Evolutionary conservation across 441 rosid genomes (phyloP).

Genomic region (Eruca vesicaria): DNA sequence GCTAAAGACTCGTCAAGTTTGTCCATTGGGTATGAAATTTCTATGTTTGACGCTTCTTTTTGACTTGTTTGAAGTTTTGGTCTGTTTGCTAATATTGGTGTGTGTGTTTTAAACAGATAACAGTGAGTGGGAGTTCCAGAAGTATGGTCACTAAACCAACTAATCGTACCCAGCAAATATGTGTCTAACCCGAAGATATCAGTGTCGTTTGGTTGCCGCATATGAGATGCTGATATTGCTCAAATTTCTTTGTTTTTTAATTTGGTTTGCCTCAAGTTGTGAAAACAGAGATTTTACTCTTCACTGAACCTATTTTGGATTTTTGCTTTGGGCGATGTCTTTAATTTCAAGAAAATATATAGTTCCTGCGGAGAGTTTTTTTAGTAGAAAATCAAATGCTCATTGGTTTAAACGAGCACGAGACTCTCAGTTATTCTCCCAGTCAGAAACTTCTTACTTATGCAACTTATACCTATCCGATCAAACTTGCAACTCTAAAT

Average conservation of each 20-base stretch:
- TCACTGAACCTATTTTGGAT: neutral
- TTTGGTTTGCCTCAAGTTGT: neutral
- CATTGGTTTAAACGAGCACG: too few species aligned
- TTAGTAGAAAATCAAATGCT: too few species aligned
- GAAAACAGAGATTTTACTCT: slow-evolving; percentile 2
- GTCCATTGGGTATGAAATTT: slow-evolving; percentile 64
- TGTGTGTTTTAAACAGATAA: slow-evolving; percentile 53
- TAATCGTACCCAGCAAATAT: neutral
- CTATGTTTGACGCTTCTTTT: neutral
- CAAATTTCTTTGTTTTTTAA: neutral
- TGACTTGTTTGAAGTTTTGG: neutral
- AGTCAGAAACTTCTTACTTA: too few species aligned
- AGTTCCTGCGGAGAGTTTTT: neutral
- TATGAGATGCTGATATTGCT: slow-evolving; percentile 3
- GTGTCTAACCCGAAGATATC: slow-evolving; percentile 9
- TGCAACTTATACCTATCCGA: too few species aligned
- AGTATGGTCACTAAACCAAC: slow-evolving; percentile 76
- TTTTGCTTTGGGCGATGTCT: neutral
- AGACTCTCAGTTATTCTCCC: too few species aligned
- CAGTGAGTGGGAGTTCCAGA: slow-evolving; percentile 99
- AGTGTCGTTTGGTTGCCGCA: slow-evolving; percentile 21
- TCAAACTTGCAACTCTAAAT: neutral
- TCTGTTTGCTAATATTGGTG: neutral
- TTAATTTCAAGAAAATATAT: neutral
- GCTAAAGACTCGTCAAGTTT: slow-evolving; percentile 93